phyloP scores from a whole-genome alignment of 768 basidiomycete genomes.

The Lactarius vividus region DNA sequence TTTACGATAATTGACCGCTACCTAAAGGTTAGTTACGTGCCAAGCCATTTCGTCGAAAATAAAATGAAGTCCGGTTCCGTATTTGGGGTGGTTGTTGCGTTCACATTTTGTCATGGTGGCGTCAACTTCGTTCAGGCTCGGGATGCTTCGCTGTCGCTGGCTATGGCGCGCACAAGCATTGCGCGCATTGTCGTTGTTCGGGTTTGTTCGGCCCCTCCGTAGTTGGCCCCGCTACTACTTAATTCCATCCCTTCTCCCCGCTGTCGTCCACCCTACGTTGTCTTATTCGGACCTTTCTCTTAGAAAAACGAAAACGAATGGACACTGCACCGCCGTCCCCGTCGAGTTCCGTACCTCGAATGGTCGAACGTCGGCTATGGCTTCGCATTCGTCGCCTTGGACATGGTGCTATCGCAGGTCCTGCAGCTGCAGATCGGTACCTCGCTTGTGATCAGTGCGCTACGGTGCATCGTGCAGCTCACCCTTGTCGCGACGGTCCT shows the following conservation, averaged over 20 bases:
- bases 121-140: background rate
- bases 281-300: background rate
- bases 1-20: background rate
- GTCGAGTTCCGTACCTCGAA: constrained; percentile 39
- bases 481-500: constrained; percentile 68
- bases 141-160: too few relatives aligned
- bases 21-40: background rate
- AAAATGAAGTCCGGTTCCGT: too few relatives aligned
- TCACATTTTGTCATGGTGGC: background rate
- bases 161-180: background rate
- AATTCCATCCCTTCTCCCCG: background rate
- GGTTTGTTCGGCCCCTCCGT: background rate
- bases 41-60: background rate
- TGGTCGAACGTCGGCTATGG: constrained; percentile 79
- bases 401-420: constrained; percentile 59
- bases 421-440: constrained; percentile 68
- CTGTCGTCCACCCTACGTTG: too few relatives aligned
- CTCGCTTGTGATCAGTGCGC: constrained; percentile 64
- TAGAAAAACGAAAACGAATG: constrained; percentile 30
- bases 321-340: constrained; percentile 30
- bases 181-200: background rate
- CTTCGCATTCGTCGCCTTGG: constrained; percentile 71
- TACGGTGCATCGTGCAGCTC: constrained; percentile 77
- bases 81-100: background rate
- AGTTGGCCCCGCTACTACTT: background rate